Base-by-base conservation (phyloP, 139 green algal species). In the Chlamydomonas asymmetrica region DNA sequence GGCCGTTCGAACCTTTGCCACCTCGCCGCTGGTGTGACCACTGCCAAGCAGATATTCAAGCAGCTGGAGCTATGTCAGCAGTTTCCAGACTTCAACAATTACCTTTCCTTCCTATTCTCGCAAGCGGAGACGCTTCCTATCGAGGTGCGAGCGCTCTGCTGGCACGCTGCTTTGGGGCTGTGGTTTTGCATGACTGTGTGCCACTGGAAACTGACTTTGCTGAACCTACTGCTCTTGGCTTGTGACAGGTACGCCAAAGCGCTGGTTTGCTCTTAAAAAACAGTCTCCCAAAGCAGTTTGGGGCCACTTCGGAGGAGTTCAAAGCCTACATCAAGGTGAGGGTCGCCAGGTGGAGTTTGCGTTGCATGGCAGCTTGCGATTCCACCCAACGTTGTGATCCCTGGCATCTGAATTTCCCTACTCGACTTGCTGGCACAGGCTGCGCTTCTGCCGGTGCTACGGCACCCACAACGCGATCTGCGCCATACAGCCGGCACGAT, bases 221-320 rank as follows among this genome's bases (percentile, higher is more conserved):
- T 54, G 57, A 31, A 69, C 35, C n/a, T 35, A 9, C 35, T 69
- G 43, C 23, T 7, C 6, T 5, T 35, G 52, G 9, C 49, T 27
- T 50, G 4, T n/a, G 31, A 13, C 84, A 97, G 86, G 90, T 98
- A 0, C 84, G 96, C 7, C 96, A 99, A 75, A 89, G 79, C 50
- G 96, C 96, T 0, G 96, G 96, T 8, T 82, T 99, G 37, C 76
- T 98, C 59, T 84, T 99, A 39, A 99, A 99, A 80, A 99, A 99
- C 88, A 97, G 97, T 73, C 70, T 99, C 6, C 88, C 90, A 56
- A 62, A 82, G 31, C 83, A 91, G 49, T 96, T 87, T 66, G 74
- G 64, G 29, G 71, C 40, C n/a, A 80, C 91, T 1, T 63, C 68
- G 6, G 75, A 83, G 23, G 78, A 88, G 32, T 90, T 90, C 35